Evolutionary conservation across 163 green algal species (phyloP), one percentile per base, ranked within the genome.

Genomic region (Prototheca cutis): DNA sequence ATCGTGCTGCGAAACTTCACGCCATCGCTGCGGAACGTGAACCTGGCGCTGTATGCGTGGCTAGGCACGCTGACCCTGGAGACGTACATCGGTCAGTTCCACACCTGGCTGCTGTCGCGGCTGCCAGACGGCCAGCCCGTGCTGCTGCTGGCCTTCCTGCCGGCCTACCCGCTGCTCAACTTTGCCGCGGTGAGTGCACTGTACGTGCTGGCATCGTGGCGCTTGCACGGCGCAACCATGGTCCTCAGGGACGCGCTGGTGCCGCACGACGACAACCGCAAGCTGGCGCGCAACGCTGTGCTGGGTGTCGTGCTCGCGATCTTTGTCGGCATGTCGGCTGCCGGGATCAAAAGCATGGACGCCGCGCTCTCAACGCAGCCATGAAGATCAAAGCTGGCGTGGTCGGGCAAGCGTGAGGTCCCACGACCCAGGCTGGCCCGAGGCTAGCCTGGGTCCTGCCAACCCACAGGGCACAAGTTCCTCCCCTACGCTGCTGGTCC

Each of bases 61-160:
- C 83, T 96, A 61, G 90, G 90, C 52, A 93, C 88, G 81, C 94
- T 97, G 74, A 97, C 90, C 0, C 77, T 97, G 56, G 90, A 97
- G 75, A 97, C 90, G 4, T 97, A 85, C 68, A 85, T 93, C 45
- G 66, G 58, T n/a, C 90, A 97, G 74, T 97, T 96, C 72, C 90
- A 97, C 81, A 93, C 91, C 48, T 97, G 90, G 90, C 75, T 97
- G 58, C 69, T 80, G 29, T 91, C 67, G 24, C 73, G 70, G 48
- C 59, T 89, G 2, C 70, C 80, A 47, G 70, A 97, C 59, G 88
- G 82, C 21, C 90, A 97, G 82, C 90, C 90, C 47, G 90, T 90
- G 68, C 64, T 77, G 61, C 75, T 97, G 59, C 80, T 97, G 59
- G 68, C 48, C 28, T 73, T 95, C 36, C 61, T 87, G 19, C 81